These are phyloP conservation scores for Stagonosporopsis tanaceti DNA, from an alignment of 2,329 filamentous ascomycete genomes.

Conservation along the genomic window DNA sequence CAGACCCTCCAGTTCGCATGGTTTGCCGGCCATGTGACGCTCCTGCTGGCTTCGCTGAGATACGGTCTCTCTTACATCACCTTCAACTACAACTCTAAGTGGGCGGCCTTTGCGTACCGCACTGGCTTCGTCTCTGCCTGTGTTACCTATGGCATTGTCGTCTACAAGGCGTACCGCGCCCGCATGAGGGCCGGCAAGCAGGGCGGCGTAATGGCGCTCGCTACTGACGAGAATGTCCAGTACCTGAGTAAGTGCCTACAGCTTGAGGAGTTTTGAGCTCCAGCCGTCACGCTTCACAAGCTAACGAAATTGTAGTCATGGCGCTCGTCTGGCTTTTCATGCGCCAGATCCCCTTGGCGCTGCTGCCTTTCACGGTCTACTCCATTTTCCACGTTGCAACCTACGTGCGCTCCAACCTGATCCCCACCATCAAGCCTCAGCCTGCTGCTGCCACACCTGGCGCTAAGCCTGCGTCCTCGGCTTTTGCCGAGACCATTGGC, in stretches of 20 bases:
- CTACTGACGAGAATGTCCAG: conserved; percentile 94
- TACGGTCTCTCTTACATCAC: conserved; percentile 87
- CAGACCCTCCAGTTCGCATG: conserved; percentile 90
- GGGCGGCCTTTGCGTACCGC: conserved; percentile 86
- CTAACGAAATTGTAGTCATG: conserved; percentile 69
- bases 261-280: not conserved
- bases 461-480: conserved; percentile 66
- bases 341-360: conserved; percentile 86
- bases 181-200: conserved; percentile 77
- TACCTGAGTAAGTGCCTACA: conserved; percentile 79
- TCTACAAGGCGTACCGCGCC: conserved; percentile 95
- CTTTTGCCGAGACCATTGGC: conserved; percentile 82
- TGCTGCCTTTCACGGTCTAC: conserved; percentile 95
- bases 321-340: conserved; percentile 93
- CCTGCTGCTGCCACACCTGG: conserved; percentile 59
- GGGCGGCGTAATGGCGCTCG: conserved; percentile 70
- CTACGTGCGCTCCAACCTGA: conserved; percentile 91
- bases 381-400: conserved; percentile 98
- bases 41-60: conserved; percentile 82
- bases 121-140: conserved; percentile 88
- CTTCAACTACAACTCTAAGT: conserved; percentile 82
- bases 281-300: conserved; percentile 23
- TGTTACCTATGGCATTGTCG: conserved; percentile 94
- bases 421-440: conserved; percentile 82
- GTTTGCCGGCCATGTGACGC: conserved; percentile 77